Percentiles rank a stretch among this genome's conserved stretches.
Evolutionary conservation across 495 filamentous ascomycete genomes (phyloP).

Genomic region (Penicillium desertorum): DNA sequence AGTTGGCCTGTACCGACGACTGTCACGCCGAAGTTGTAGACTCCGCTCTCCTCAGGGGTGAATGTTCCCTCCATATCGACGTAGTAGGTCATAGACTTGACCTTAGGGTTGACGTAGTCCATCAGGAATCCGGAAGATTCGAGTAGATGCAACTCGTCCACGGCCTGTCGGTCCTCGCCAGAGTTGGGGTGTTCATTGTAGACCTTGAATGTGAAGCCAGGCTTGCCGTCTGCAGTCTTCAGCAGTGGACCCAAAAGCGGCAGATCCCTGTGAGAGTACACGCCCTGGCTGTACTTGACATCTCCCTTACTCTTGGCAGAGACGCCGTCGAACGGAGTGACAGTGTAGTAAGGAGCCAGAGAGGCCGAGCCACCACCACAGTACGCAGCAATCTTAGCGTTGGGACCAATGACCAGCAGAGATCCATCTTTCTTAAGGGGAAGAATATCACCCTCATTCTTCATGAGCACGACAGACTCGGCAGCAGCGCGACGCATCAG

Average conservation of each 20-base stretch:
- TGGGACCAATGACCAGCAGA: slow-evolving; percentile 78
- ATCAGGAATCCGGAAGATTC: slow-evolving; percentile 58
- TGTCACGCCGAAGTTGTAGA: slow-evolving; percentile 74
- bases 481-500: slow-evolving; percentile 66
- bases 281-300: slow-evolving; percentile 49
- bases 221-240: slow-evolving; percentile 48
- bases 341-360: slow-evolving; percentile 75
- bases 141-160: slow-evolving; percentile 55
- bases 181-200: slow-evolving; percentile 55
- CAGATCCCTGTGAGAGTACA: slow-evolving; percentile 60
- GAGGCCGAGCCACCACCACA: slow-evolving; percentile 81
- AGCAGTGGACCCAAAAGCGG: slow-evolving; percentile 53
- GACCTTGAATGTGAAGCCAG: slow-evolving; percentile 58
- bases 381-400: slow-evolving; percentile 71
- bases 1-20: slow-evolving; percentile 72
- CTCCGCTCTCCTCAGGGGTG: slow-evolving; percentile 59
- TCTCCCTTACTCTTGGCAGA: slow-evolving; percentile 50
- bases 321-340: slow-evolving; percentile 69
- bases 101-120: slow-evolving; percentile 61
- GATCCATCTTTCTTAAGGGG: slow-evolving; percentile 62
- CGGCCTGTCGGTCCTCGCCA: slow-evolving; percentile 42
- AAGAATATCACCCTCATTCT: slow-evolving; percentile 66
- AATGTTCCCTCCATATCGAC: slow-evolving; percentile 61
- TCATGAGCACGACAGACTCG: slow-evolving; percentile 75
- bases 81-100: slow-evolving; percentile 56